Evolutionary conservation across 306 rosid species (phyloP).

Genomic region (Acacia confusa): DNA sequence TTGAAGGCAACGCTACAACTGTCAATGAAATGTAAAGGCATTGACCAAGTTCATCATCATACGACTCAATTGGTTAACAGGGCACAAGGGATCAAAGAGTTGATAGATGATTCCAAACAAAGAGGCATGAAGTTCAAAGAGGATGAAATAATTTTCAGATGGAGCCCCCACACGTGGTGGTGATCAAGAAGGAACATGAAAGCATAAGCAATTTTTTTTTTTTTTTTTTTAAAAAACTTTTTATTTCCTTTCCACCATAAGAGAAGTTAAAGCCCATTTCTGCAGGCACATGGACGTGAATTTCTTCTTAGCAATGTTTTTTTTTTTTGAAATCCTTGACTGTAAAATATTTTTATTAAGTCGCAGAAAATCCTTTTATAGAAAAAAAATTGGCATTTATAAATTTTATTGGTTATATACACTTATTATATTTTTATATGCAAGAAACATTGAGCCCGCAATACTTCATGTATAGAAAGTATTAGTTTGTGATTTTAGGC

Average conservation of each 20-base stretch:
- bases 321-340: too few relatives aligned
- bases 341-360: too few relatives aligned
- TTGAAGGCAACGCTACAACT: slow-evolving; percentile 15
- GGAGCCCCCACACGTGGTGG: slow-evolving; percentile 30
- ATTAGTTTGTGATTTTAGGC: too few relatives aligned
- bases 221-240: too few relatives aligned
- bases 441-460: too few relatives aligned
- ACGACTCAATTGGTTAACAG: neutral
- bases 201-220: slow-evolving; percentile 13
- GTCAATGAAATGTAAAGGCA: slow-evolving; percentile 26
- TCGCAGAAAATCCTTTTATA: too few relatives aligned
- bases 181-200: slow-evolving; percentile 12
- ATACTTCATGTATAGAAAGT: too few relatives aligned
- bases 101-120: neutral
- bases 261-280: neutral
- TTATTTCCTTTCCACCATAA: neutral
- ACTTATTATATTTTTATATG: too few relatives aligned
- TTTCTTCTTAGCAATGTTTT: too few relatives aligned
- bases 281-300: neutral
- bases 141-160: slow-evolving; percentile 1
- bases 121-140: neutral
- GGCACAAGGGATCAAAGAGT: neutral
- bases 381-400: too few relatives aligned
- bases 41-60: slow-evolving; percentile 19
- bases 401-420: too few relatives aligned